Conservation (phyloP, 768 basidiomycete genomes). For the Lactarius quietus region DNA sequence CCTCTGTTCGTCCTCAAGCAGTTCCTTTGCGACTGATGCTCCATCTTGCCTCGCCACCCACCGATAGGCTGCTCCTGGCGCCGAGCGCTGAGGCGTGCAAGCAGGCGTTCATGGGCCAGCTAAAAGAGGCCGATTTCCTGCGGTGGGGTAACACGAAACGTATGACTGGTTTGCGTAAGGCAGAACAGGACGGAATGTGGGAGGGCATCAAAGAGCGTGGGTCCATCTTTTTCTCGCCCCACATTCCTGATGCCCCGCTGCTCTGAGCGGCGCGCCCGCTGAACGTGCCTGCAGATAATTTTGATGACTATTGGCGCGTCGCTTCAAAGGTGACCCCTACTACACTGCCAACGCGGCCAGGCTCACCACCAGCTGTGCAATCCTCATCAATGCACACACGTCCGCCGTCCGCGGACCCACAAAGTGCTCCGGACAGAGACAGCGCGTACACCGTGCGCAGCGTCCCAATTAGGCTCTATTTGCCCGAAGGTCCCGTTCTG, state of each 20-base stretch:
- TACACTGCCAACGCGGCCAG: slow-evolving; percentile 56
- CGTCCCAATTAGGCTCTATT: slow-evolving; percentile 84
- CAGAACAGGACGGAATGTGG: slow-evolving; percentile 96
- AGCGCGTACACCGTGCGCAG: slow-evolving; percentile 85
- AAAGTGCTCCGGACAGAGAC: slow-evolving; percentile 56
- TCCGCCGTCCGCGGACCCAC: slow-evolving; percentile 61
- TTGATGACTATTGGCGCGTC: slow-evolving; percentile 92
- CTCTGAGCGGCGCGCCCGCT: not conserved
- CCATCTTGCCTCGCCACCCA: slow-evolving; percentile 84
- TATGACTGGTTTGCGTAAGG: slow-evolving; percentile 85
- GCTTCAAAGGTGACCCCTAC: slow-evolving; percentile 91
- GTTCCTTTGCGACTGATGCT: slow-evolving; percentile 75
- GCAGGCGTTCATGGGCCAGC: slow-evolving; percentile 90
- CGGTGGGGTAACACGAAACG: slow-evolving; percentile 95
- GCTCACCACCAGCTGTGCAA: slow-evolving; percentile 51
- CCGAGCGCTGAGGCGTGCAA: slow-evolving; percentile 85
- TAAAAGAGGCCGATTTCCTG: slow-evolving; percentile 96
- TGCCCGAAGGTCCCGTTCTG: slow-evolving; percentile 86
- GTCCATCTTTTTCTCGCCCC: slow-evolving; percentile 32
- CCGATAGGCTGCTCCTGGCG: slow-evolving; percentile 77
- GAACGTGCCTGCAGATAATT: slow-evolving; percentile 64
- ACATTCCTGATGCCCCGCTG: not conserved
- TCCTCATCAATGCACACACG: slow-evolving; percentile 57
- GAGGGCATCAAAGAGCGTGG: slow-evolving; percentile 92
- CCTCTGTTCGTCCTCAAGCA: slow-evolving; percentile 42